These are phyloP conservation scores for Cyclotella atomus DNA, from an alignment of 108 stramenopile genomes.

Conservation along the genomic window DNA sequence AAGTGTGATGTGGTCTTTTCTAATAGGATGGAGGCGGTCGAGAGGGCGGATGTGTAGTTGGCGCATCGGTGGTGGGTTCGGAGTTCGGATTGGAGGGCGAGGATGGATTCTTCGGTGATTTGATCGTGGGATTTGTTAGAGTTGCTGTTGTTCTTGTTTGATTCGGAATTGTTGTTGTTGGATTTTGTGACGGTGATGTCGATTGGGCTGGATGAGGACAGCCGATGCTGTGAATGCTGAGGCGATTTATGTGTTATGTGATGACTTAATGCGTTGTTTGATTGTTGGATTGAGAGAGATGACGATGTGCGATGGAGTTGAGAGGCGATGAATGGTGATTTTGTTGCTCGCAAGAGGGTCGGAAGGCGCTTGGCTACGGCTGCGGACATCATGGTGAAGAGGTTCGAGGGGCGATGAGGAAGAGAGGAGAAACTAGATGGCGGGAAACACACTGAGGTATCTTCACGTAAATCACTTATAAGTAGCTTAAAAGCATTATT, in stretches of 20 bases:
- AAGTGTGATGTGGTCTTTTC: conserved; percentile 58
- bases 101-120: conserved; percentile 68
- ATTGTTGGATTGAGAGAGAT: too few relatives aligned
- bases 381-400: too few relatives aligned
- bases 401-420: too few relatives aligned
- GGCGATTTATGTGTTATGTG: background rate
- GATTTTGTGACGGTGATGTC: background rate
- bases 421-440: too few relatives aligned
- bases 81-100: conserved; percentile 60
- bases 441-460: too few relatives aligned
- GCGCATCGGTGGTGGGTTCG: conserved; percentile 66
- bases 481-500: too few relatives aligned
- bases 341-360: too few relatives aligned
- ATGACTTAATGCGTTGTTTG: background rate
- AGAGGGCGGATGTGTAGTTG: conserved; percentile 62
- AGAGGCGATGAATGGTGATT: too few relatives aligned
- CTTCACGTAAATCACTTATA: too few relatives aligned
- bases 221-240: background rate
- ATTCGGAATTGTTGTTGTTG: conserved; percentile 6
- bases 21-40: conserved; percentile 44
- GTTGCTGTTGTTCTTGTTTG: background rate
- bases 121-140: conserved; percentile 53
- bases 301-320: too few relatives aligned
- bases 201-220: background rate
- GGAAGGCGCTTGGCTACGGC: too few relatives aligned